Evolutionary conservation across 306 rosid genomes (phyloP), one percentile per base, ranked within the genome.

Genomic region (Pueraria montana): DNA sequence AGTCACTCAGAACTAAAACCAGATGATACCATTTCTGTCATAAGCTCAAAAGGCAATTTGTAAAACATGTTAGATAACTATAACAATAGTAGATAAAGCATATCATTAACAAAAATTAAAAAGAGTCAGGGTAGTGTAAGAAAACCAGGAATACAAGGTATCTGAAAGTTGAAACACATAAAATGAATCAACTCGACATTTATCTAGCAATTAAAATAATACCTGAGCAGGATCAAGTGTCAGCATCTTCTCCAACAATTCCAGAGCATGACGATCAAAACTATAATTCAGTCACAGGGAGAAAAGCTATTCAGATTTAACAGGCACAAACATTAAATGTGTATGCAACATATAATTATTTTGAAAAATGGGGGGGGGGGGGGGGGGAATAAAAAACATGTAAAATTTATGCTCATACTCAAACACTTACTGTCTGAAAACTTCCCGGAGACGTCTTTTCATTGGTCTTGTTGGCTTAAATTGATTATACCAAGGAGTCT

Each of bases 191-290:
- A 71, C 17, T 49, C 40, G 27, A 70, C 23, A 59, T 59, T 56
- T 14, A 48, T 8, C 23, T 34, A 17, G 40, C 79, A 50, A 36
- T 61, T 20, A 30, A 1, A 74, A 68, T 50, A 56, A 48, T 43
- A n/a, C 96, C 96, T 91, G 90, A 48, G 84, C 84, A 0, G 96
- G 93, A 87, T 90, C 92, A 82, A 91, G 96, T 23, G 91, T 78
- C 72, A 91, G 69, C 90, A 91, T 87, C 86, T 72, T 82, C 78
- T 91, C 96, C 87, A 91, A 84, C 74, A 91, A 88, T 50, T 91
- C 96, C 17, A 91, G 46, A 77, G 96, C 96, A 84, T 90, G 88
- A 24, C 84, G 80, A 70, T 91, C 96, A 66, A 87, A 90, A 62
- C 93, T 89, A 82, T 69, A 83, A 53, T 53, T 50, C 58, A 21